Base-by-base conservation (phyloP, 2,329 filamentous ascomycete genomes). In the Zasmidium angulare region DNA sequence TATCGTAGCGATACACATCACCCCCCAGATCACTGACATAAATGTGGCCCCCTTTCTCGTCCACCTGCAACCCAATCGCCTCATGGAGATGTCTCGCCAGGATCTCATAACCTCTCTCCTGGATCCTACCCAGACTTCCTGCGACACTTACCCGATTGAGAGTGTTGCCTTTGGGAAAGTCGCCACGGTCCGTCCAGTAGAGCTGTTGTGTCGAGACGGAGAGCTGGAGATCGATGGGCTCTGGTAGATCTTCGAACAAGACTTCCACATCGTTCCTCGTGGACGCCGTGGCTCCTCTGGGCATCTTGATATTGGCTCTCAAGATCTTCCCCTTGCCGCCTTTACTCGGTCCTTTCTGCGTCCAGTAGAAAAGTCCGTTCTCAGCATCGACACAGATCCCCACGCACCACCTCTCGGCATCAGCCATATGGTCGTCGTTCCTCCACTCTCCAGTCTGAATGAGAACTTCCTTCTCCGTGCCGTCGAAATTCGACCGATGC, bases 121-220 rank as follows among this genome's bases (percentile, higher is more conserved):
- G 4, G 11, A 22, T 23, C 12, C 29, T 36, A 2, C 29, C 19
- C 17, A 52, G 36, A 2, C n/a, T 19, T 7, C 50, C 50, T 4
- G 50, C 20, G 6, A 53, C 29, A 14, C 43, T 36, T 17, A 31
- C 31, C 50, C 43, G 40, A n/a, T 53, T 53, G n/a, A 53, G 23
- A 2, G 26, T 53, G 50, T 53, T 53, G 20, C 50, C 50, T 22
- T 43, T 43, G 9, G 50, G 29, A 10, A 53, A 53, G 4, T 86
- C 84, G 6, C 84, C 85, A 0, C 84, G 75, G 62, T 86, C 85
- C 0, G 84, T 85, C 85, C 84, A 86, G 69, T 83, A 86, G 20
- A 87, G 71, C 0, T 68, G 72, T 24, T 76, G 66, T 2, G 68
- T 67, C 0, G 74, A 71, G 12, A 76, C 75, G 14, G 86, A 82